Percentiles rank a stretch among this genome's conserved stretches.
Conservation (phyloP, 2,329 filamentous ascomycete species). For the Botryotinia convoluta region DNA sequence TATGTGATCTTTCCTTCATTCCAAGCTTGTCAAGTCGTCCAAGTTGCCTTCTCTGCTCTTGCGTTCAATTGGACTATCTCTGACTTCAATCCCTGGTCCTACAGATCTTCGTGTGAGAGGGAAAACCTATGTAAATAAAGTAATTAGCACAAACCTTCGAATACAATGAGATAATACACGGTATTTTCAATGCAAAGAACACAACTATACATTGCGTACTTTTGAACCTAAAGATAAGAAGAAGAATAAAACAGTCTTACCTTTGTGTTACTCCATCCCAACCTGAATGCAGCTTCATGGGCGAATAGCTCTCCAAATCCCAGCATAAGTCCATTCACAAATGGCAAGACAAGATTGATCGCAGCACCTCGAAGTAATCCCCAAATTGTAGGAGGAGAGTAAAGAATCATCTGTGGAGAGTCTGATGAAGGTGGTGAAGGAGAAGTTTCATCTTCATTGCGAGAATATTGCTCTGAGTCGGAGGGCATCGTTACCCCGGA, state of each 20-base stretch:
- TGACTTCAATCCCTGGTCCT: slow-evolving; percentile 80
- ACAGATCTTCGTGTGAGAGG: slow-evolving; percentile 50
- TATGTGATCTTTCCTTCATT: slow-evolving; percentile 31
- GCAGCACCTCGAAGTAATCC: slow-evolving; percentile 80
- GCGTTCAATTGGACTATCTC: slow-evolving; percentile 56
- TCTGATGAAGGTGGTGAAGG: slow-evolving; percentile 59
- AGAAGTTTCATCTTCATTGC: slow-evolving; percentile 58
- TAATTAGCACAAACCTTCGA: not conserved
- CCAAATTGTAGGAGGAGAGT: slow-evolving; percentile 86
- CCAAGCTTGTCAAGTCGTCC: slow-evolving; percentile 62
- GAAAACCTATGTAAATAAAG: slow-evolving; percentile 34
- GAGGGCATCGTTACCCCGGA: slow-evolving; percentile 76
- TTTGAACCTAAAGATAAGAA: not conserved
- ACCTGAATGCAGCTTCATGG: slow-evolving; percentile 87
- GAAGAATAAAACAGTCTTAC: slow-evolving; percentile 47
- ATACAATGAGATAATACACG: not conserved
- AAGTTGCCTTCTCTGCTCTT: slow-evolving; percentile 47
- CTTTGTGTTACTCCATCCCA: slow-evolving; percentile 94
- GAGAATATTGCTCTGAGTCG: slow-evolving; percentile 80
- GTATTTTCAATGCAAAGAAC: not conserved
- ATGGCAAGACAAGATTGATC: slow-evolving; percentile 93
- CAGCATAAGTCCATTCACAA: slow-evolving; percentile 97
- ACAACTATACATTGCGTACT: too few species aligned
- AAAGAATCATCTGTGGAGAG: slow-evolving; percentile 74
- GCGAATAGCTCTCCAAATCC: slow-evolving; percentile 96